Evolutionary conservation across 345 rosid species (phyloP), one percentile per base, ranked within the genome.

Genomic region (Excoecaria cochinchinensis): DNA sequence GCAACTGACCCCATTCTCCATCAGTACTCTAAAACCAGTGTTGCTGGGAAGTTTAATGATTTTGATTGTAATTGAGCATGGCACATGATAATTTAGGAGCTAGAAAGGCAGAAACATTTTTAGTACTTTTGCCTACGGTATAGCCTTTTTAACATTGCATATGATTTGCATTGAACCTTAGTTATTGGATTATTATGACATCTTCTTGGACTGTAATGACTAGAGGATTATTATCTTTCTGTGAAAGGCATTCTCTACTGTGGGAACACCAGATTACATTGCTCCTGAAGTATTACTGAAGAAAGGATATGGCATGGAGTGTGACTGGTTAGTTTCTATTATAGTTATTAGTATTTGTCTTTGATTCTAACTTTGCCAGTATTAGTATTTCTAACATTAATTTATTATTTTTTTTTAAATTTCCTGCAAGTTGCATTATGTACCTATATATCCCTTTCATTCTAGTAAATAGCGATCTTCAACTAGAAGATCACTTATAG

Each of bases 271-370:
- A 4, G 98, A 94, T 76, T 94, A 94, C 83, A 94, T 94, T 74
- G 97, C 98, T 85, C 98, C 98, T 58, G 98, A 94, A 86, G 96
- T 94, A 51, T 86, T 94, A 74, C 82, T 92, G 82, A 94, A 94
- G 94, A 94, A 92, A 83, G 98, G 97, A 83, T 94, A 94, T 83
- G 97, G 98, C 90, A 90, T 89, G 93, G 98, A 94, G 80, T 94
- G 98, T 82, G 98, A 94, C 84, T 94, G 98, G 98, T 92, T 71
- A 87, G 97, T 86, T 61, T 39, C 72, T n/a, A 76, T 46, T 71
- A 31, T 31, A 31, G 31, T 31, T 31, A 31, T 31, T 31, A 2
- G 31, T 31, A 31, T 31, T 31, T 31, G 31, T 31, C 31, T 31
- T 31, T 31, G 31, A 31, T 31, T 31, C 31, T 31, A 31, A 31